phyloP scores from a whole-genome alignment of 2,329 filamentous ascomycete genomes.

The Apiospora marii region DNA sequence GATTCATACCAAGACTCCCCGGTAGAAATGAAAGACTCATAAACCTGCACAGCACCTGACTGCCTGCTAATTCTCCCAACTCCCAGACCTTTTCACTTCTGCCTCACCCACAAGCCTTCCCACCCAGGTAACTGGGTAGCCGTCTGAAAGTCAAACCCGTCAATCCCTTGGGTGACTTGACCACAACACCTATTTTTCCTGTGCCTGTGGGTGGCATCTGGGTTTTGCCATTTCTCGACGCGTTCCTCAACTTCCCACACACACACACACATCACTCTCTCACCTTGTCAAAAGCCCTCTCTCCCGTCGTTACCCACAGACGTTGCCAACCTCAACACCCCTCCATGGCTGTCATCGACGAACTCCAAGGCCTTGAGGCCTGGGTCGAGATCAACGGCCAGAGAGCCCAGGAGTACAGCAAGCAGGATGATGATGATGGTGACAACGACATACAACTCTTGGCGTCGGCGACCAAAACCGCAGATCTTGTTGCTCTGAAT shows the following conservation, averaged over 20 bases:
- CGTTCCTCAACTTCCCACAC: not conserved
- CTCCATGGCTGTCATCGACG: constrained; percentile 12
- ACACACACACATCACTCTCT: not conserved
- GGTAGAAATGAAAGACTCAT: too few relatives aligned
- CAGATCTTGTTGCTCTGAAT: not conserved
- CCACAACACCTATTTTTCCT: not conserved
- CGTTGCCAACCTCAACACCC: not conserved
- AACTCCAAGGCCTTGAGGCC: constrained; percentile 4
- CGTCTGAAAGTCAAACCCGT: not conserved
- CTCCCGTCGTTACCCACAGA: too few relatives aligned
- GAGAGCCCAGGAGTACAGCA: not conserved
- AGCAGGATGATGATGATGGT: not conserved
- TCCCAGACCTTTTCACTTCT: not conserved
- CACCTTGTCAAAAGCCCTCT: too few relatives aligned
- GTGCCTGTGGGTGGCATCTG: not conserved
- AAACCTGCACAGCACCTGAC: not conserved
- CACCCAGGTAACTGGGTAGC: not conserved
- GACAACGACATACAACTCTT: not conserved
- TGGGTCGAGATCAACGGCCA: not conserved
- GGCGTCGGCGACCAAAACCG: not conserved
- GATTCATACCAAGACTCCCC: too few relatives aligned
- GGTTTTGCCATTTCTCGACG: not conserved
- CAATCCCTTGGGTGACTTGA: not conserved
- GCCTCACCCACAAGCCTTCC: not conserved
- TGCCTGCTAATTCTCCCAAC: not conserved